A percentile compares a stretch with the other conserved stretches of the same genome.
phyloP scores from a whole-genome alignment of 495 filamentous ascomycete genomes.

The Penicillium soppii region DNA sequence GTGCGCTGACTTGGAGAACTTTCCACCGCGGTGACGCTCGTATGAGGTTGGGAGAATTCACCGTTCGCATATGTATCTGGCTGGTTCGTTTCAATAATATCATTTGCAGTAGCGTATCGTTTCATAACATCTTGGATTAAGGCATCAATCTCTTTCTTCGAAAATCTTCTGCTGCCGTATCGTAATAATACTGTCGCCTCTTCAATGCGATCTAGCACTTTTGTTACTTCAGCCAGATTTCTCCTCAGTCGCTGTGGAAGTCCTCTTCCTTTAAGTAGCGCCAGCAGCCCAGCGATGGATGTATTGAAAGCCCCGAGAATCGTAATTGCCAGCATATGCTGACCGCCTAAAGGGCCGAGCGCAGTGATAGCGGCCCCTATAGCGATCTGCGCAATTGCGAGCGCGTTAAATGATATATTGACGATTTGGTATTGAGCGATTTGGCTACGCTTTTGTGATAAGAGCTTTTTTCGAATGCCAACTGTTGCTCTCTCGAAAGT shows the following conservation, averaged over 20 bases:
- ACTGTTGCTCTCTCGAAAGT: too few species aligned
- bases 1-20: too few species aligned
- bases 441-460: too few species aligned
- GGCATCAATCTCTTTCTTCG: slow-evolving; percentile 1
- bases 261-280: slow-evolving; percentile 51
- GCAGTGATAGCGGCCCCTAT: slow-evolving; percentile 47
- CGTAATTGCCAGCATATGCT: slow-evolving; percentile 39
- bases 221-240: slow-evolving; percentile 43
- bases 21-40: too few species aligned
- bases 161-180: neutral
- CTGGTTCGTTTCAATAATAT: slow-evolving; percentile 12
- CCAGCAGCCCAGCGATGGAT: slow-evolving; percentile 46
- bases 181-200: slow-evolving; percentile 10
- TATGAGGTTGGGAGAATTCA: too few species aligned
- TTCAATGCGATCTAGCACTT: slow-evolving; percentile 46
- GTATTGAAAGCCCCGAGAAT: slow-evolving; percentile 50
- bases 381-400: slow-evolving; percentile 40
- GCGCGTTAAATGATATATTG: slow-evolving; percentile 8
- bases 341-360: slow-evolving; percentile 37
- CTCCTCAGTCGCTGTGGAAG: slow-evolving; percentile 48
- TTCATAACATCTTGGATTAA: slow-evolving; percentile 1
- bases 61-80: slow-evolving; percentile 7
- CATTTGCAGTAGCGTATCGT: neutral
- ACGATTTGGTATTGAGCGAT: too few species aligned
- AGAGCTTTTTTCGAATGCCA: too few species aligned